Conservation (phyloP, 2,329 filamentous ascomycete species). For the Penicillium vulpinum region DNA sequence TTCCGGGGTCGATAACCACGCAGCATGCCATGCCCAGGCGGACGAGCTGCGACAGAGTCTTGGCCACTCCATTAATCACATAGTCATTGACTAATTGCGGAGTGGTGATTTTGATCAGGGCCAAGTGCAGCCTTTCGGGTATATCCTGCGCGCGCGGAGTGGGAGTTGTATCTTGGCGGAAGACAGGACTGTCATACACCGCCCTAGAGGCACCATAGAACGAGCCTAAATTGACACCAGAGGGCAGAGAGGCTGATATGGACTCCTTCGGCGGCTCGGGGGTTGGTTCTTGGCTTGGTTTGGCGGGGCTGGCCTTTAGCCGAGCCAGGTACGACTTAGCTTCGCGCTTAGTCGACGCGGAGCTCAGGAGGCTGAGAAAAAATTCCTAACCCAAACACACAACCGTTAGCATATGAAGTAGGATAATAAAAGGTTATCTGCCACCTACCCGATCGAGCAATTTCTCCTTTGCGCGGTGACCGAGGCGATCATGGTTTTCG, state of each 20-base stretch:
- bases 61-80: conserved; percentile 72
- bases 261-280: conserved; percentile 25
- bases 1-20: conserved; percentile 73
- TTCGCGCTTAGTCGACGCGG: conserved; percentile 88
- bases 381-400: conserved; percentile 63
- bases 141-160: conserved; percentile 38
- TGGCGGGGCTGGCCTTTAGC: conserved; percentile 58
- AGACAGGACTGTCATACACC: conserved; percentile 60
- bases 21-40: conserved; percentile 79
- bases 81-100: conserved; percentile 69
- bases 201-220: conserved; percentile 61
- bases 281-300: conserved; percentile 35
- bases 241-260: conserved; percentile 24
- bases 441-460: conserved; percentile 42
- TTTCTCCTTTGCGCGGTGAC: conserved; percentile 46
- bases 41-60: conserved; percentile 79
- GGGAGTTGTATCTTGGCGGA: conserved; percentile 54
- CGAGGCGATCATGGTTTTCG: conserved; percentile 33
- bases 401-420: not conserved
- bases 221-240: conserved; percentile 61
- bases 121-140: conserved; percentile 67
- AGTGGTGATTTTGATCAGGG: conserved; percentile 78
- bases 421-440: not conserved
- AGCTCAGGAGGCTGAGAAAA: conserved; percentile 80
- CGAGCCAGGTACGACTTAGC: conserved; percentile 88